A percentile compares a stretch with the other conserved stretches of the same genome.
Evolutionary conservation across 176 grass and related monocot species (phyloP).

Genomic region (Triticum monococcum): DNA sequence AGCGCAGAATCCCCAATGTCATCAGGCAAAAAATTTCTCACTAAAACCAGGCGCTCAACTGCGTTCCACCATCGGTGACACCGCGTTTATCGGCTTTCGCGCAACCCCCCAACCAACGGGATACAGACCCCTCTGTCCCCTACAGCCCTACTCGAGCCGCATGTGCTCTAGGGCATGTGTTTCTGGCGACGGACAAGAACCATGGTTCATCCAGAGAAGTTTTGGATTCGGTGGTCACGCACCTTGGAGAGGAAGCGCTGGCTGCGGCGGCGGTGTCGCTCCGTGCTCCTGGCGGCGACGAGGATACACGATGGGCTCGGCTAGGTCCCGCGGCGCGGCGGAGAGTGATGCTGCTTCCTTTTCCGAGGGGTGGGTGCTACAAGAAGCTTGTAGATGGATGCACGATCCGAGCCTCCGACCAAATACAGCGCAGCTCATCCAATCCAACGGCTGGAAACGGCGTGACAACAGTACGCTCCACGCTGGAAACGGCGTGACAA

Average conservation of each 20-base stretch:
- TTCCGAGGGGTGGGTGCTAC: neutral
- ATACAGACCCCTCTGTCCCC: neutral
- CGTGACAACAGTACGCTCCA: neutral
- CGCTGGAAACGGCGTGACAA: neutral
- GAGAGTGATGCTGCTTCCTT: neutral
- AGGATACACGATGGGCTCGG: neutral
- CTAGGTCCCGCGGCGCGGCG: conserved; percentile 15
- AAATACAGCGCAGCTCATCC: neutral
- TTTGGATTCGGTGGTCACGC: neutral
- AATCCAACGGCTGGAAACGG: conserved; percentile 11
- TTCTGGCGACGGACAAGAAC: neutral
- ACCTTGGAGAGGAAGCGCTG: neutral
- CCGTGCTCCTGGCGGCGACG: conserved; percentile 8
- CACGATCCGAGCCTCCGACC: neutral
- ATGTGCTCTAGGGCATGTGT: neutral
- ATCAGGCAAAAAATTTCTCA: neutral
- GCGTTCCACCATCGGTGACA: neutral
- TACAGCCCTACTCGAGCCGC: neutral
- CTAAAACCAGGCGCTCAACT: neutral
- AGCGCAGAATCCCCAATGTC: neutral
- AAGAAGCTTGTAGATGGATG: conserved; percentile 10
- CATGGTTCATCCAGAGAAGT: neutral
- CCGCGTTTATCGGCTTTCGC: neutral
- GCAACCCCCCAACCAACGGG: neutral
- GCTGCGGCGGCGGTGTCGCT: neutral